Evolutionary conservation across 371 early-diverging fungal genomes (phyloP).

Genomic region (Entomophthora muscae): DNA sequence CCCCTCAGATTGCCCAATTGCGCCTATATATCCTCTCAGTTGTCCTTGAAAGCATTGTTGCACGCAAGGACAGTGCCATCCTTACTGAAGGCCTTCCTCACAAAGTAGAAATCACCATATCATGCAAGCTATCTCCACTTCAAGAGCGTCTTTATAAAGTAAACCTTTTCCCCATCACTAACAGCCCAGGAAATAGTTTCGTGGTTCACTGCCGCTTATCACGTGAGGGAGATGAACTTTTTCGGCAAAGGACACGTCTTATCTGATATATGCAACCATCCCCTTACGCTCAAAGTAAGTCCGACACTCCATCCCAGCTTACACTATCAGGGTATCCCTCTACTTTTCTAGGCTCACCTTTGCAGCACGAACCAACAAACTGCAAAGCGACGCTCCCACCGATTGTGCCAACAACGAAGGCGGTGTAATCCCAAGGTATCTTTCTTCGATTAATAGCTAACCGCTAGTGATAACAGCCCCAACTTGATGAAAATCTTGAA

Average conservation of each 20-base stretch:
- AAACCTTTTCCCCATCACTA: background rate
- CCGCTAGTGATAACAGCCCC: background rate
- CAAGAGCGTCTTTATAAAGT: slow-evolving; percentile 33
- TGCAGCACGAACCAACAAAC: background rate
- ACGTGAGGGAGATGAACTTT: background rate
- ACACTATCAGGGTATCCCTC: background rate
- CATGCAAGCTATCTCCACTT: slow-evolving; percentile 28
- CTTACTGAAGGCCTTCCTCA: slow-evolving; percentile 34
- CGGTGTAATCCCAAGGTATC: background rate
- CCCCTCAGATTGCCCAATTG: background rate
- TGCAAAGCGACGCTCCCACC: background rate
- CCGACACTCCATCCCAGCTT: background rate
- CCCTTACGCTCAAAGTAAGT: slow-evolving; percentile 29
- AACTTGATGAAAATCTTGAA: background rate
- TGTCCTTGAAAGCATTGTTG: background rate
- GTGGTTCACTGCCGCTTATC: slow-evolving; percentile 13
- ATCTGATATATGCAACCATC: slow-evolving; percentile 52
- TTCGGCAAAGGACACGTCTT: slow-evolving; percentile 15
- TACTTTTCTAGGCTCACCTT: slow-evolving; percentile 4
- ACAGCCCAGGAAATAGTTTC: background rate
- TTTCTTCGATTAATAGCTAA: background rate
- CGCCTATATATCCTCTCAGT: background rate
- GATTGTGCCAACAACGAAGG: background rate
- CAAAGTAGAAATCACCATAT: slow-evolving; percentile 51
- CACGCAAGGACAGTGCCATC: slow-evolving; percentile 10